A percentile compares a stretch with the other conserved stretches of the same genome.
These are phyloP conservation scores for Cryptosporidium baileyi DNA, from an alignment of 169 alveolate species.

Conservation along the genomic window DNA sequence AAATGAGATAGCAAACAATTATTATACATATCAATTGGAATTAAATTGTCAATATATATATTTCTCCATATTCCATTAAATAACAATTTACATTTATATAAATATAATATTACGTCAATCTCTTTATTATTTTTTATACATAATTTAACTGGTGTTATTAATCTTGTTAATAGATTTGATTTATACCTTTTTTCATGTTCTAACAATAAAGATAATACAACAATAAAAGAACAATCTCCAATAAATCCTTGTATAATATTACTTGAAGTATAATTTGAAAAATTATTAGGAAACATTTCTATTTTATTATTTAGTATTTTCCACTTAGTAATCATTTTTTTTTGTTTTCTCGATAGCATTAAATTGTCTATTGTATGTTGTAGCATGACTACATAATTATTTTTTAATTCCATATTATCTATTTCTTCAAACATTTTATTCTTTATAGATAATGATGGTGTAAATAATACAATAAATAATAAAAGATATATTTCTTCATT, in stretches of 20 bases:
- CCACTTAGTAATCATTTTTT: constrained; percentile 70
- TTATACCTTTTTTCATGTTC: constrained; percentile 84
- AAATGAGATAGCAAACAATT: constrained; percentile 88
- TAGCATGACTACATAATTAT: background rate
- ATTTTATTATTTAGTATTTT: constrained; percentile 66
- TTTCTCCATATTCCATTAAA: constrained; percentile 90
- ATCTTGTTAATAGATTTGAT: constrained; percentile 81
- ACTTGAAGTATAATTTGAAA: constrained; percentile 58
- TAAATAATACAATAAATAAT: constrained; percentile 8
- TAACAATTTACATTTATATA: constrained; percentile 85
- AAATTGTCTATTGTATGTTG: constrained; percentile 1
- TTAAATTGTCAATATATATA: constrained; percentile 88
- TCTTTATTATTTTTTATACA: background rate
- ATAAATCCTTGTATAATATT: constrained; percentile 88
- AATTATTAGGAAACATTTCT: constrained; percentile 19
- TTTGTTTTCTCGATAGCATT: constrained; percentile 72
- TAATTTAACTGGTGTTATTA: constrained; percentile 74
- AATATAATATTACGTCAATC: constrained; percentile 66
- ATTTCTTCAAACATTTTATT: background rate
- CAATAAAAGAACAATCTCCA: constrained; percentile 92
- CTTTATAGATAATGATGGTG: background rate
- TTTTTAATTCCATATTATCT: background rate
- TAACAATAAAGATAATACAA: constrained; percentile 86
- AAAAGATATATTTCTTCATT: background rate
- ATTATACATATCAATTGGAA: constrained; percentile 82